These are phyloP conservation scores for Apiotrichum laibachii DNA, from an alignment of 1,284 basidiomycete genomes.

Conservation along the genomic window DNA sequence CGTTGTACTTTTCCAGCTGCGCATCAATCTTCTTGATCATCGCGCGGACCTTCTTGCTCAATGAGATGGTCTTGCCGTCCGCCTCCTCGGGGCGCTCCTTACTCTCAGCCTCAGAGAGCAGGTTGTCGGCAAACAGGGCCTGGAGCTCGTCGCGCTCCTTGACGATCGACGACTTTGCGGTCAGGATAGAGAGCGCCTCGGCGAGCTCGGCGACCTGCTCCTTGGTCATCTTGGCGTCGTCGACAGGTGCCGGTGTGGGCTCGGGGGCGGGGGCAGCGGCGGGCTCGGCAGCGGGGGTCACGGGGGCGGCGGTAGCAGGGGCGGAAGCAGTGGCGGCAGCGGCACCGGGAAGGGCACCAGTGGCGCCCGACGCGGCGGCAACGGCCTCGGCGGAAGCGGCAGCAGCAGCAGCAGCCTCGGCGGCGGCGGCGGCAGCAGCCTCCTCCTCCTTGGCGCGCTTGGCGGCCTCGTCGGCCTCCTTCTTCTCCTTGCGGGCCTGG, in stretches of 20 bases:
- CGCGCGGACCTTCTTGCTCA: constrained; percentile 88
- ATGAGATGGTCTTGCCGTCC: constrained; percentile 52
- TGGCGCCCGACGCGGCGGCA: neutral
- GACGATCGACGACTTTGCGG: constrained; percentile 92
- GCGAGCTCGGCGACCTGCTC: constrained; percentile 94
- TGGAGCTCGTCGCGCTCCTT: constrained; percentile 93
- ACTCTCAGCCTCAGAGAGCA: constrained; percentile 71
- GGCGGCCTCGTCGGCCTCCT: constrained; percentile 60
- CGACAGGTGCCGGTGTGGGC: constrained; percentile 64
- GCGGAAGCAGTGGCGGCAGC: neutral
- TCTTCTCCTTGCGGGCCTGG: constrained; percentile 78
- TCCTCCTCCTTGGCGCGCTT: constrained; percentile 53
- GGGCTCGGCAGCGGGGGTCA: constrained; percentile 1
- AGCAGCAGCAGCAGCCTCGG: neutral
- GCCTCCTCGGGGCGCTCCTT: constrained; percentile 49
- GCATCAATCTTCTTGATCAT: constrained; percentile 96
- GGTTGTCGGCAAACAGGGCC: constrained; percentile 85
- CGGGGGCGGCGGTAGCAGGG: neutral
- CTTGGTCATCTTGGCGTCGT: constrained; percentile 87
- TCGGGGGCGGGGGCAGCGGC: constrained; percentile 70
- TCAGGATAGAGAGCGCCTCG: constrained; percentile 85
- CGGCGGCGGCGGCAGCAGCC: constrained; percentile 51
- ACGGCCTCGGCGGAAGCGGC: constrained; percentile 1
- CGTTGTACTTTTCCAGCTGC: constrained; percentile 90
- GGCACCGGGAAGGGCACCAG: neutral